Base-by-base conservation (phyloP, 2,329 filamentous ascomycete species). In the Cladosporium oxysporum region DNA sequence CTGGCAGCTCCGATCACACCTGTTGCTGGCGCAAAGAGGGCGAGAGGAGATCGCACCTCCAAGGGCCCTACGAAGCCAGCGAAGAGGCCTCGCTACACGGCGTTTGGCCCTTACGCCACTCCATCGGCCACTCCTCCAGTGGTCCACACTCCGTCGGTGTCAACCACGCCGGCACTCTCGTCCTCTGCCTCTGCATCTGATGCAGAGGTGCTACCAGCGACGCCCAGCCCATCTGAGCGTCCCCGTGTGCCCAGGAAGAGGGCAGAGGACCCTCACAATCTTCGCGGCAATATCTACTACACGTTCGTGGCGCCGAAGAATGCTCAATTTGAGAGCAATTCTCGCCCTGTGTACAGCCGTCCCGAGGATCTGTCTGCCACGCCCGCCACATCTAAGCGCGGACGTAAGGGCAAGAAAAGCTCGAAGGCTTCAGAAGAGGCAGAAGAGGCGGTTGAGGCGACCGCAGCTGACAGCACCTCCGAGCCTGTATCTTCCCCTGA, bases 81-180 rank as follows among this genome's bases (percentile, higher is more conserved):
- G 44, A 62, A 62, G 59, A 62, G 33, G 44, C n/a, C 59, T 31
- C 60, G 60, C 60, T 55, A 55, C 28, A 55, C 52, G 52, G 31
- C 28, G 29, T 31, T 55, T 8, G 52, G 31, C 8, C 28, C 52
- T 33, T 55, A 29, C 31, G 52, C 52, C 29, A 29, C 31, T 12
- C 52, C 52, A 29, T 47, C 41, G n/a, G 41, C 41, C n/a, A 55
- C 52, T 31, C 52, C 52, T 31, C 29, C 16, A 18, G 29, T 29
- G 18, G 41, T 11, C 41, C 21, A 47, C n/a, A 21, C 10, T 12
- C 8, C 41, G 41, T 55, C 29, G 52, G 28, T 23, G 28, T 31
- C 58, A 41, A 41, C 41, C 16, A 21, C 18, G 16, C 37, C 37
- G 58, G 5, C 33, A 5, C 28, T 26, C 26, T 18, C 29, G 12